Percentiles rank a stretch among this genome's conserved stretches.
Conservation (phyloP, 345 rosid species). For the Mercurialis annua region DNA sequence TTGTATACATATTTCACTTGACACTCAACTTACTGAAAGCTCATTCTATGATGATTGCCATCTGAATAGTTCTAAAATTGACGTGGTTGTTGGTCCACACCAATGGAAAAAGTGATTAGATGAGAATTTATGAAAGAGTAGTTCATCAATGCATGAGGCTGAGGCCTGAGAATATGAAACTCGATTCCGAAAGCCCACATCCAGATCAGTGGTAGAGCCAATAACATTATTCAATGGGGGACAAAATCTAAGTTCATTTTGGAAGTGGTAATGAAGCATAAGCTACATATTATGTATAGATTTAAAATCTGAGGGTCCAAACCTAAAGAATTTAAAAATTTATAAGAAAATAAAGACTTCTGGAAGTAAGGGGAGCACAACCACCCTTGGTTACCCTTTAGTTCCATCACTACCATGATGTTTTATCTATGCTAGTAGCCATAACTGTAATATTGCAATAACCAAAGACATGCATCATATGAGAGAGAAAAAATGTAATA, state of each 20-base stretch:
- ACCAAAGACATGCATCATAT: background rate
- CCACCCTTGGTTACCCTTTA: too few species aligned
- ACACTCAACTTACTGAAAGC: background rate
- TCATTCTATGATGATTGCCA: background rate
- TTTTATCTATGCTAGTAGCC: background rate
- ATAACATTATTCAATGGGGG: too few species aligned
- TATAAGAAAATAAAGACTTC: too few species aligned
- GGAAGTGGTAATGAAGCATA: too few species aligned
- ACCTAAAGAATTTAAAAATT: too few species aligned
- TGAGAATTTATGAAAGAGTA: background rate
- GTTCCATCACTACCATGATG: background rate
- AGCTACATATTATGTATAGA: too few species aligned
- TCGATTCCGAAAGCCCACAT: background rate
- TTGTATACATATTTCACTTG: background rate
- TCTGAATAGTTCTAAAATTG: background rate
- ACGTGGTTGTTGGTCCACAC: background rate
- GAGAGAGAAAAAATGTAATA: background rate
- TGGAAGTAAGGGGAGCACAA: too few species aligned
- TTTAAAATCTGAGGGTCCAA: too few species aligned
- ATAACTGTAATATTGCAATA: background rate
- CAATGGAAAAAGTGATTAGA: background rate
- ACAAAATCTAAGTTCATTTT: too few species aligned
- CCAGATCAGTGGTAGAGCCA: too few species aligned
- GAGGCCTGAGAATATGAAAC: background rate
- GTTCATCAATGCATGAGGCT: background rate